Percentiles rank a stretch among this genome's conserved stretches.
These are phyloP conservation scores for Cubamyces sp. DNA, from an alignment of 768 basidiomycete genomes.

Conservation along the genomic window DNA sequence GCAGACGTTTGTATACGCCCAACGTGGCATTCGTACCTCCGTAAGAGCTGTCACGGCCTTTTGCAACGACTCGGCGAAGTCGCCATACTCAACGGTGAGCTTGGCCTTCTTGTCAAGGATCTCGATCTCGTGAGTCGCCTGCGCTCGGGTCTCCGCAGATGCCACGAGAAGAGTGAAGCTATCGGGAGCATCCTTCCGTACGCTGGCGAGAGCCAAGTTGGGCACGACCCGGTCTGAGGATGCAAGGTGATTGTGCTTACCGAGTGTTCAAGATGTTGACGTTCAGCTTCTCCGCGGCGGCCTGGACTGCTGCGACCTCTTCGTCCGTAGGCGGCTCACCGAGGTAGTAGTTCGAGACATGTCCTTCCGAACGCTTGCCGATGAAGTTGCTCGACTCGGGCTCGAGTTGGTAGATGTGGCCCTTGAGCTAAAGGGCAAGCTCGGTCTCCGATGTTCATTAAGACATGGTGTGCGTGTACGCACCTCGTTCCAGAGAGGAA, in stretches of 20 bases:
- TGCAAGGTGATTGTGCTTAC: constrained; percentile 39
- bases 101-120: constrained; percentile 46
- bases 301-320: constrained; percentile 78
- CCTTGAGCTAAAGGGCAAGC: constrained; percentile 55
- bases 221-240: background rate
- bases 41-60: constrained; percentile 58
- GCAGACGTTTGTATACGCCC: background rate
- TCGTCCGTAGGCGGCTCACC: constrained; percentile 73
- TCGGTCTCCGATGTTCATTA: background rate
- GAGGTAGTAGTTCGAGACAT: constrained; percentile 85
- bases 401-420: constrained; percentile 67
- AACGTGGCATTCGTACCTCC: constrained; percentile 47
- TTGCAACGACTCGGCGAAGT: constrained; percentile 61
- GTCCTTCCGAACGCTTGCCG: constrained; percentile 78
- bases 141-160: constrained; percentile 53
- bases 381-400: constrained; percentile 75
- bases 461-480: constrained; percentile 23
- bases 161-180: constrained; percentile 78
- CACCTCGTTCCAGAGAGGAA: constrained; percentile 67
- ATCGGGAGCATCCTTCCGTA: constrained; percentile 65
- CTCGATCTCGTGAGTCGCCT: constrained; percentile 50
- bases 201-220: constrained; percentile 41
- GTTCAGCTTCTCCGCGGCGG: constrained; percentile 72
- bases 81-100: constrained; percentile 74
- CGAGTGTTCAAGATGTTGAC: constrained; percentile 83